Evolutionary conservation across 352 stramenopile genomes (phyloP).

Genomic region (Globisporangium canariense): DNA sequence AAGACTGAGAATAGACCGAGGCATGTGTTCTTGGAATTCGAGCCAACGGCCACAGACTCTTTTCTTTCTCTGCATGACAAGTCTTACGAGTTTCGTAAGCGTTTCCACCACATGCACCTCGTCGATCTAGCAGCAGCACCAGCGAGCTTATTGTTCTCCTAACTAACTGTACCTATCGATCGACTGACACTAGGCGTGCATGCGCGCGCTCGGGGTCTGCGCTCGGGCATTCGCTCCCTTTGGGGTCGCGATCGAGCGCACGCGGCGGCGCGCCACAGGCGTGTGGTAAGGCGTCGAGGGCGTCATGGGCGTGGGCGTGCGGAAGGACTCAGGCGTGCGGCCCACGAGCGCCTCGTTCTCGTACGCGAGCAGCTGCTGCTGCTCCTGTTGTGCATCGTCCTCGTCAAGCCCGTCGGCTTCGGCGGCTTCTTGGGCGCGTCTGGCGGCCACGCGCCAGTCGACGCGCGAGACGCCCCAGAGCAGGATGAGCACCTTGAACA

Average conservation of each 20-base stretch:
- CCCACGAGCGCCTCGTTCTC: slow-evolving; percentile 42
- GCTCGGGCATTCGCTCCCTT: background rate
- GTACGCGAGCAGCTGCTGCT: slow-evolving; percentile 37
- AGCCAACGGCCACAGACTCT: too few relatives aligned
- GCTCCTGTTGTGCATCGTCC: slow-evolving; percentile 22
- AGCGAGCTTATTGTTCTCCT: too few relatives aligned
- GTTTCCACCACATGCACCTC: too few relatives aligned
- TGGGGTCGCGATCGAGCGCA: slow-evolving; percentile 17
- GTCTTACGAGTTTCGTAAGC: too few relatives aligned
- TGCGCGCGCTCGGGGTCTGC: slow-evolving; percentile 13
- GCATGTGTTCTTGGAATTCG: background rate
- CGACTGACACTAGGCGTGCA: slow-evolving; percentile 13
- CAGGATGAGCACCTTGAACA: slow-evolving; percentile 47
- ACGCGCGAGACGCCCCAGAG: slow-evolving; percentile 42
- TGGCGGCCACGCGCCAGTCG: slow-evolving; percentile 38
- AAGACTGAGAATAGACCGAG: background rate
- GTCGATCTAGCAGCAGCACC: too few relatives aligned
- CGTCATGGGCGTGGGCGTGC: slow-evolving; percentile 27
- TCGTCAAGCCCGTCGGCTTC: slow-evolving; percentile 30
- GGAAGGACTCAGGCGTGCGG: slow-evolving; percentile 35
- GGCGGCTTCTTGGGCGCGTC: slow-evolving; percentile 29
- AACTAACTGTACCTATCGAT: too few relatives aligned
- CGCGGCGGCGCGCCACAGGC: slow-evolving; percentile 28
- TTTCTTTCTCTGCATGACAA: background rate
- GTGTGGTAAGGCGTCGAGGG: slow-evolving; percentile 36